Conservation (phyloP, 805 yeast species). For the Spathaspora girioi region DNA sequence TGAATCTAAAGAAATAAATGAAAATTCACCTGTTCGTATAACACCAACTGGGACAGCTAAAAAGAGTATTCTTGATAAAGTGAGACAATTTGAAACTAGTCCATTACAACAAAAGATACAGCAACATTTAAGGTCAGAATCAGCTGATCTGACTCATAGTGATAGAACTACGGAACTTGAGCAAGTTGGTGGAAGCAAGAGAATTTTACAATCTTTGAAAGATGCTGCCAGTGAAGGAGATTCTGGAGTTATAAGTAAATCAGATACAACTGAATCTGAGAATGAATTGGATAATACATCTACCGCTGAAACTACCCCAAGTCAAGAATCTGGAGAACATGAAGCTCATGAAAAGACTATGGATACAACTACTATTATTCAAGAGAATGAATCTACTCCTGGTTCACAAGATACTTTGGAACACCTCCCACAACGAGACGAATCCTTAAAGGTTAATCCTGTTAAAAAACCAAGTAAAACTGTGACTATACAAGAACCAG, state of each 20-base stretch:
- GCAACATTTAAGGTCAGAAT: not conserved
- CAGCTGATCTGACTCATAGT: not conserved
- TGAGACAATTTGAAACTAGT: slow-evolving; percentile 34
- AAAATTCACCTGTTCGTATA: slow-evolving; percentile 6
- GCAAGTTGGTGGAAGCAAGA: slow-evolving; percentile 18
- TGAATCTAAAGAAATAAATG: not conserved
- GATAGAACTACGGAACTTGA: not conserved
- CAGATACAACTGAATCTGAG: slow-evolving; percentile 3
- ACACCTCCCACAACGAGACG: not conserved
- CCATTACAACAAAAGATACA: not conserved
- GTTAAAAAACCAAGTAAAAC: not conserved
- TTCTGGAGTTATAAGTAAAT: not conserved
- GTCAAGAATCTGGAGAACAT: slow-evolving; percentile 15
- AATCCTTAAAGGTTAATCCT: not conserved
- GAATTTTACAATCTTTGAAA: slow-evolving; percentile 33
- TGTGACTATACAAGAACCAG: not conserved
- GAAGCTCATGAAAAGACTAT: not conserved
- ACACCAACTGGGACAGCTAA: slow-evolving; percentile 18
- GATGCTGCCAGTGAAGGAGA: slow-evolving; percentile 16
- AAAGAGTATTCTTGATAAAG: slow-evolving; percentile 29
- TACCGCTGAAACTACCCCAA: slow-evolving; percentile 32
- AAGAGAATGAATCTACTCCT: not conserved
- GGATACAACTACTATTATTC: not conserved
- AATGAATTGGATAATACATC: not conserved
- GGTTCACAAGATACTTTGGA: not conserved